Base-by-base conservation (phyloP, 2,329 filamentous ascomycete genomes). In the Ophiostoma angusticollis region DNA sequence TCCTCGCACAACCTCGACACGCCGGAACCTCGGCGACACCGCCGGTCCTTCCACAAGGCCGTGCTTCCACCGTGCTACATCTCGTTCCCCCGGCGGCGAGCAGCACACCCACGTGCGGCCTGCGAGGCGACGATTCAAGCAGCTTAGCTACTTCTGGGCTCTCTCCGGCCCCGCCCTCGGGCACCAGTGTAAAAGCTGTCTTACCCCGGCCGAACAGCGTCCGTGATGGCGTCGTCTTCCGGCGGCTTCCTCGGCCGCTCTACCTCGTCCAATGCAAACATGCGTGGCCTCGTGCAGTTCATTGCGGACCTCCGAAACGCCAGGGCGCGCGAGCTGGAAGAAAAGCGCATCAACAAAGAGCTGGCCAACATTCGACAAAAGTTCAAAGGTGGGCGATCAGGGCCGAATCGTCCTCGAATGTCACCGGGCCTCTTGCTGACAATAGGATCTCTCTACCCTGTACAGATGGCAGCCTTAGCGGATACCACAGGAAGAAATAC, bases 401-500 rank as follows among this genome's bases (percentile, higher is more conserved):
- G n/a, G n/a, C n/a, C n/a, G n/a, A n/a, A n/a, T n/a, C n/a, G n/a
- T n/a, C n/a, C n/a, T n/a, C n/a, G n/a, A n/a, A n/a, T n/a, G n/a
- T n/a, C n/a, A n/a, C n/a, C n/a, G n/a, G n/a, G n/a, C n/a, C n/a
- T n/a, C n/a, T n/a, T n/a, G n/a, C n/a, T n/a, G n/a, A n/a, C n/a
- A n/a, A n/a, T n/a, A n/a, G n/a, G n/a, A n/a, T n/a, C n/a, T n/a
- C n/a, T n/a, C n/a, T n/a, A n/a, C n/a, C n/a, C n/a, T n/a, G n/a
- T n/a, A 43, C 46, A 78, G 84, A 91, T 59, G 87, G 86, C 48
- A 91, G 73, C 56, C 67, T 98, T 42, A 94, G 81, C 57, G 93
- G 91, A 49, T 98, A 98, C 58, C 86, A 95, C 68, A 95, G 93
- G 70, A 98, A 98, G 74, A 98, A 98, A 82, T 98, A 98, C 58